Evolutionary conservation across 345 rosid genomes (phyloP).

Genomic region (Camelina sativa): DNA sequence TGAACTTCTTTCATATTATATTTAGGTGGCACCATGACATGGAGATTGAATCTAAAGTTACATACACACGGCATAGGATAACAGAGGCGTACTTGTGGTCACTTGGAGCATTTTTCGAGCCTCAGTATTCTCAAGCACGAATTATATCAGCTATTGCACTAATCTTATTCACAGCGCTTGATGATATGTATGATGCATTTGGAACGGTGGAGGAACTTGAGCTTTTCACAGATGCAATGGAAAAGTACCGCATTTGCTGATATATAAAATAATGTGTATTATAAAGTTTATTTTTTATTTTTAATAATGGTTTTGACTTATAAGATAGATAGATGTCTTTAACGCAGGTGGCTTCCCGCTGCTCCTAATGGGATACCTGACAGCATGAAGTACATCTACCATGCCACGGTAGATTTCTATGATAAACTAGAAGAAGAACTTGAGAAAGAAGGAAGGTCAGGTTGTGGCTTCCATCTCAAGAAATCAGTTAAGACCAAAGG

Average conservation of each 20-base stretch:
- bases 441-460: slow-evolving; percentile 29
- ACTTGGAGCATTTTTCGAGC: slow-evolving; percentile 40
- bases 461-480: slow-evolving; percentile 35
- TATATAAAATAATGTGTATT: not conserved
- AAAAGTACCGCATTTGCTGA: not conserved
- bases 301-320: too few species aligned
- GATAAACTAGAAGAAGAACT: slow-evolving; percentile 32
- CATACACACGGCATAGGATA: slow-evolving; percentile 20
- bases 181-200: slow-evolving; percentile 40
- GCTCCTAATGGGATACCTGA: slow-evolving; percentile 35
- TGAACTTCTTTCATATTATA: not conserved
- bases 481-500: not conserved
- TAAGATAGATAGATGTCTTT: not conserved
- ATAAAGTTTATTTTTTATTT: too few species aligned
- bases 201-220: slow-evolving; percentile 34
- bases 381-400: slow-evolving; percentile 32
- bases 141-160: not conserved
- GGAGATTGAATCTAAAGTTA: slow-evolving; percentile 24
- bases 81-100: slow-evolving; percentile 37
- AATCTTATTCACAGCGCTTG: slow-evolving; percentile 19
- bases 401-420: not conserved
- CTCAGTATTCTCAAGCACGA: slow-evolving; percentile 38
- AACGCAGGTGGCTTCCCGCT: slow-evolving; percentile 39
- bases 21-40: slow-evolving; percentile 34
- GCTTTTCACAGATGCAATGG: slow-evolving; percentile 33